Conservation (phyloP, 1,284 basidiomycete species). For the Microbotryum lychnidis-dioicae region DNA sequence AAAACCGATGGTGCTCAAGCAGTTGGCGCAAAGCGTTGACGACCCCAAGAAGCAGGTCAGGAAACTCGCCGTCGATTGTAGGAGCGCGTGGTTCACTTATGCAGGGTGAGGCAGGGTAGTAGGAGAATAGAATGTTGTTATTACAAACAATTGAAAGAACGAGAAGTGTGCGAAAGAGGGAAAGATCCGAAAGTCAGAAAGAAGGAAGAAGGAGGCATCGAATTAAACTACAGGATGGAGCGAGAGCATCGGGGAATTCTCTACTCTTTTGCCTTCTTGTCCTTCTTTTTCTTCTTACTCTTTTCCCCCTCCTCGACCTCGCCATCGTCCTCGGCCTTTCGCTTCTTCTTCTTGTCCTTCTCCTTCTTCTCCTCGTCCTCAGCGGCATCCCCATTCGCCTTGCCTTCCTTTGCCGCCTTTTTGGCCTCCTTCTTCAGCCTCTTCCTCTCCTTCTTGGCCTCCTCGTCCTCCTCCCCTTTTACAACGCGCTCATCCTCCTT, state of each 20-base stretch:
- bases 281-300: constrained; percentile 1
- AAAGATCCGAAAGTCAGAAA: background rate
- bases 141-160: background rate
- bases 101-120: background rate
- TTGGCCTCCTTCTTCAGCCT: constrained; percentile 51
- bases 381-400: background rate
- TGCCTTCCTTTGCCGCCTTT: constrained; percentile 18
- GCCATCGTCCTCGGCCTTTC: background rate
- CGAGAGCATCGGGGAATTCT: background rate
- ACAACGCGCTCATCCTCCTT: constrained; percentile 47
- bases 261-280: constrained; percentile 13
- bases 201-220: constrained; percentile 2
- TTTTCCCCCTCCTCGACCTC: background rate
- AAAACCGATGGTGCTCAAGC: constrained; percentile 62
- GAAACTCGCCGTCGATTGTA: constrained; percentile 75
- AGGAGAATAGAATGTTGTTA: background rate
- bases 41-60: constrained; percentile 74
- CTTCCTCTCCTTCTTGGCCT: constrained; percentile 43
- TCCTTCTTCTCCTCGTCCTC: constrained; percentile 14
- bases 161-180: background rate
- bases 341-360: constrained; percentile 8
- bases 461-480: constrained; percentile 41
- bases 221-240: constrained; percentile 3
- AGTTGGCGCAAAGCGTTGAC: constrained; percentile 66
- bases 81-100: constrained; percentile 46